Evolutionary conservation across 208 protist species (phyloP).

Genomic region (Tritrichomonas musculus): DNA sequence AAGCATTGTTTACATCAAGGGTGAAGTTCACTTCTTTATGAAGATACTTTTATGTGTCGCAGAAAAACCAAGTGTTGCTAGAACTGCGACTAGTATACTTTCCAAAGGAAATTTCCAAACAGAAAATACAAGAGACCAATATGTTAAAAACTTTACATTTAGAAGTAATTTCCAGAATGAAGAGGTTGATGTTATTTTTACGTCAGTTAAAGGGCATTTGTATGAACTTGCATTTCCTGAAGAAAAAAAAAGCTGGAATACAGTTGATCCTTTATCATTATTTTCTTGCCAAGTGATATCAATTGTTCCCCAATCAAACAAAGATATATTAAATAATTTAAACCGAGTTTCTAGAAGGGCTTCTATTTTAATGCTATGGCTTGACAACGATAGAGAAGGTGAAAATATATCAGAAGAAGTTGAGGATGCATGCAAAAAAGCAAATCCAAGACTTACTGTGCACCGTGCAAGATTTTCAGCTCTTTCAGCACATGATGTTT

Average conservation of each 20-base stretch:
- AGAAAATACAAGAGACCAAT: not conserved
- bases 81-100: constrained; percentile 37
- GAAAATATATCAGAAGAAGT: constrained; percentile 73
- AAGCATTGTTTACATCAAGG: no score
- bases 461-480: constrained; percentile 68
- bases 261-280: constrained; percentile 68
- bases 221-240: constrained; percentile 73
- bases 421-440: constrained; percentile 55
- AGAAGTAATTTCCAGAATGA: not conserved
- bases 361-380: constrained; percentile 62
- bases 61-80: constrained; percentile 49
- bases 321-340: constrained; percentile 65
- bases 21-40: no score
- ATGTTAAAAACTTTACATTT: constrained; percentile 23
- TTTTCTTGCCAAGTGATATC: constrained; percentile 66
- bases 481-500: constrained; percentile 55
- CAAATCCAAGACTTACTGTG: constrained; percentile 43
- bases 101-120: not conserved
- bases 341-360: constrained; percentile 45
- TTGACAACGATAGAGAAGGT: constrained; percentile 77
- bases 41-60: constrained; percentile 39
- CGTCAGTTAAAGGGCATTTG: constrained; percentile 87
- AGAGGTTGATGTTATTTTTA: constrained; percentile 72
- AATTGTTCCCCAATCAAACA: constrained; percentile 53
- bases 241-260: constrained; percentile 65